Conservation (phyloP, 108 stramenopile species). For the Schizochytrium sp. region DNA sequence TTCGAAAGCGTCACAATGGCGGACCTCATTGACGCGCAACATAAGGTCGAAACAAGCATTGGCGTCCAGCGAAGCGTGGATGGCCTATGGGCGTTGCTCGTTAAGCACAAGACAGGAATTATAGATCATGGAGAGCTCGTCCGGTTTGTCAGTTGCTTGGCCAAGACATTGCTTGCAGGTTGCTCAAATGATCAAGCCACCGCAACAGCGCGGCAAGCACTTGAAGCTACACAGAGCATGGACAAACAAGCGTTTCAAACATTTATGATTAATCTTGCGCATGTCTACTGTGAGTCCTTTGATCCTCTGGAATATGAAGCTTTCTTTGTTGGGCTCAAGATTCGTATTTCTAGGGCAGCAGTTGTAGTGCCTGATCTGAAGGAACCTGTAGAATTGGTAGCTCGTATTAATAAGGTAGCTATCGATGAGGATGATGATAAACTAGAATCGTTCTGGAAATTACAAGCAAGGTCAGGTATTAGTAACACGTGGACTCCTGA, state of each 20-base stretch:
- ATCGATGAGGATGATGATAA: neutral
- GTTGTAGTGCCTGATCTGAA: neutral
- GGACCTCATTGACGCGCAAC: neutral
- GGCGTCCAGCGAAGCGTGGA: neutral
- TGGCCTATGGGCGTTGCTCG: constrained; percentile 2
- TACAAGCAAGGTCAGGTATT: neutral
- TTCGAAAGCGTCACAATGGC: neutral
- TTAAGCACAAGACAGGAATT: neutral
- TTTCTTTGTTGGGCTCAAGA: constrained; percentile 39
- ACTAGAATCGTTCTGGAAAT: neutral
- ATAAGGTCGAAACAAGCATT: neutral
- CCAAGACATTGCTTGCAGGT: constrained; percentile 21
- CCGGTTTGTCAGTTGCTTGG: neutral
- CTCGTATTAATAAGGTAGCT: neutral
- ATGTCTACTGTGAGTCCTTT: constrained; percentile 3
- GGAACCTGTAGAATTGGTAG: neutral
- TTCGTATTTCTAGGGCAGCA: neutral
- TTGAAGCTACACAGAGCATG: neutral
- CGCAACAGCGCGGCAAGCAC: neutral
- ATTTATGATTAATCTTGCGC: neutral
- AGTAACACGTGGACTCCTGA: neutral
- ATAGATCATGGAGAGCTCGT: neutral
- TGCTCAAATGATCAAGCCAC: constrained; percentile 27
- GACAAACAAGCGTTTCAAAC: neutral
- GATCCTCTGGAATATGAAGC: constrained; percentile 8